phyloP scores from a whole-genome alignment of 352 stramenopile species.

The Pilasporangium apinafurcum region DNA sequence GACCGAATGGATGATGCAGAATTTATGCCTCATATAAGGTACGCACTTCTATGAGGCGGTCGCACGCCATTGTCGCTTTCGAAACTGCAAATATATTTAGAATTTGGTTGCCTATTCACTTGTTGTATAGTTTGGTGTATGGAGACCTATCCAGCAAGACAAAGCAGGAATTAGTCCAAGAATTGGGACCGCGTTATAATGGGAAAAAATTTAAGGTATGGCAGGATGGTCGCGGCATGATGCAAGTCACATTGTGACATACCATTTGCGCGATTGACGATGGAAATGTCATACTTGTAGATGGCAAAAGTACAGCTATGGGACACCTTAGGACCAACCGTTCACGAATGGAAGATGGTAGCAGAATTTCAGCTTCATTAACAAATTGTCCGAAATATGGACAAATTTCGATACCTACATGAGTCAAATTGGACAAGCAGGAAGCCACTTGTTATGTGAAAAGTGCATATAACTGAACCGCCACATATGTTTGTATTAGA shows the following conservation, averaged over 20 bases:
- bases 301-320: too few relatives aligned
- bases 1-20: conserved; percentile 17
- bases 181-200: conserved; percentile 28
- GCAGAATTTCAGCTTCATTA: too few relatives aligned
- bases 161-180: conserved; percentile 24
- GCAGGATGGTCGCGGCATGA: not conserved
- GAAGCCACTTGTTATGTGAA: too few relatives aligned
- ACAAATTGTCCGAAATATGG: too few relatives aligned
- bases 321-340: too few relatives aligned
- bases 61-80: conserved; percentile 1
- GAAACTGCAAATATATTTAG: not conserved
- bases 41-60: conserved; percentile 2
- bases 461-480: too few relatives aligned
- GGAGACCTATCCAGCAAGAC: conserved; percentile 24
- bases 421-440: too few relatives aligned
- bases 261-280: not conserved
- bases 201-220: conserved; percentile 25
- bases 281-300: too few relatives aligned
- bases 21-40: conserved; percentile 70
- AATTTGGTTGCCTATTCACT: not conserved
- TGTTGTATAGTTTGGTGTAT: conserved; percentile 38
- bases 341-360: too few relatives aligned
- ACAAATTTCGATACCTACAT: too few relatives aligned
- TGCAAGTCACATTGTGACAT: not conserved
- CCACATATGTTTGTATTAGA: too few relatives aligned